Base-by-base conservation (phyloP, 2,329 filamentous ascomycete species). In the Endothia cerciana region DNA sequence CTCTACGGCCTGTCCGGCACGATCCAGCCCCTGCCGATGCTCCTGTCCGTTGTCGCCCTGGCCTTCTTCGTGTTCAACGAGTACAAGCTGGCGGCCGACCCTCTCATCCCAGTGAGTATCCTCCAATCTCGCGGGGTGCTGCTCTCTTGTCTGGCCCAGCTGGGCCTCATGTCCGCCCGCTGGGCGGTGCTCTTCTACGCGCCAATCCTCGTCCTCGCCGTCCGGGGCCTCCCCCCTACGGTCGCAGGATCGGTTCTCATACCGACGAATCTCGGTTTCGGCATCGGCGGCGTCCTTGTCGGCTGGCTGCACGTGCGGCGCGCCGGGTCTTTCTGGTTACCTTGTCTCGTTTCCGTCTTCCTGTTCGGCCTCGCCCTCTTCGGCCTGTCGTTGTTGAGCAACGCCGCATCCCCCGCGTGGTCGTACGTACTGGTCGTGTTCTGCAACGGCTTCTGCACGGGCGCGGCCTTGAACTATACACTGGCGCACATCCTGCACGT, bases 141-240 rank as follows among this genome's bases (percentile, higher is more conserved):
- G 3, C 78, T 94, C 28, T 90, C 90, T 1, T 94, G 92, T 73
- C 73, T 94, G 28, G 85, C 89, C 1, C 91, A 93, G 60, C 83
- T 94, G 0, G 88, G 90, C 25, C 85, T 93, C 74, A 94, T 96
- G 91, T 88, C 91, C 74, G 85, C 90, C 1, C 89, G 93, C 65
- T 96, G 92, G 92, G 84, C 84, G 7, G 83, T 96, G 1, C 81
- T 96, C 8, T 95, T 93, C 80, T 96, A 93, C 77, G 85, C 89
- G 0, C 92, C 93, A 0, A 87, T 93, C 53, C 94, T 92, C 72
- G 90, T 91, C 41, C 87, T 95, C 65, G 90, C 91, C 3, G 89
- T 95, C 1, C 87, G 89, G 2, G 86, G 86, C 64, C 90, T 90
- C 79, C 78, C 84, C 0, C 89, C 91, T 0, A 89, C 91, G 0